Evolutionary conservation across 352 stramenopile genomes (phyloP), one percentile per base, ranked within the genome.

Genomic region (Pilasporangium apinafurcum): DNA sequence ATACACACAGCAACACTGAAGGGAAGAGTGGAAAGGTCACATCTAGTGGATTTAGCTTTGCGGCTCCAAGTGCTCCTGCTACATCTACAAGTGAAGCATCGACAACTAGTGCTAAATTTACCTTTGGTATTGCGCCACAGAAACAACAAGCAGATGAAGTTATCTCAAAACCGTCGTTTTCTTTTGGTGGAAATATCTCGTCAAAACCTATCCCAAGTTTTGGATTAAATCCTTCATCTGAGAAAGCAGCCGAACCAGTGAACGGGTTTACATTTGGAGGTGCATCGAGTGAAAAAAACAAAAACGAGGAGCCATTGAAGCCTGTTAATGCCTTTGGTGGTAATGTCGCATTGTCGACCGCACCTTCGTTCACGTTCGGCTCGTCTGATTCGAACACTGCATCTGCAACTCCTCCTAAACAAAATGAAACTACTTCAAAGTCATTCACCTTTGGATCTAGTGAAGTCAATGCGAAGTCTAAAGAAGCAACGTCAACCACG

Each of bases 251-350:
- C 12, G 8, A 10, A 2, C 8, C 52, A 22, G 14, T 34, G 16
- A 34, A 47, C 40, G 57, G 47, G 5, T 75, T 77, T 33, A 67
- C 54, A 38, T 77, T 75, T 48, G 58, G 48, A 10, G 32, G 32
- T 4, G 17, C 43, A 18, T 18, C 47, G 16, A 3, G 8, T 20
- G 8, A 5, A 20, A 38, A 16, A 25, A 18, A 16, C 8, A 18
- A 8, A 8, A 38, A 20, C 24, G 33, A 13, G 33, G 24, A 38
- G 8, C 14, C 33, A 13, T 25, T 8, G 5, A 20, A 14, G 9
- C 9, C 33, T 16, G 24, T 38, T 18, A 18, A 38, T 12, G 22
- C n/a, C 24, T 12, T 34, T 20, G 37, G 9, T 27, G 18, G 13
- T 8, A 52, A 52, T 30, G 26, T 29, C 7, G 13, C 34, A 13